Evolutionary conservation across 768 basidiomycete species (phyloP).

Genomic region (Cystofilobasidium ferigula): DNA sequence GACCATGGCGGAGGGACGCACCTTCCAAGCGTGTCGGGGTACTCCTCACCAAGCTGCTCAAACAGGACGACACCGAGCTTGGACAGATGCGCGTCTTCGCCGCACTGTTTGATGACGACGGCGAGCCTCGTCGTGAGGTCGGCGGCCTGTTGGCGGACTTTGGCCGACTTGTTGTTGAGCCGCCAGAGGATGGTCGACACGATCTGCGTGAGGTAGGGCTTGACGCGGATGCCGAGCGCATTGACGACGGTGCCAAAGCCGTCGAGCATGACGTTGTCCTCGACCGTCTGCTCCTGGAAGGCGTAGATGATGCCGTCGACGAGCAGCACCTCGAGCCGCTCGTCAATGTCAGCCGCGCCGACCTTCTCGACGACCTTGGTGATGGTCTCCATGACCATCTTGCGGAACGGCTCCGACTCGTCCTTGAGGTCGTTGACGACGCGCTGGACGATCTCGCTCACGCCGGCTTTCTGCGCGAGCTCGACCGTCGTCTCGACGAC

Average conservation of each 20-base stretch:
- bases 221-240: constrained; percentile 86
- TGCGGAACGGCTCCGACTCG: constrained; percentile 49
- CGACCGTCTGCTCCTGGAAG: constrained; percentile 98
- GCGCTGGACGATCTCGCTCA: constrained; percentile 85
- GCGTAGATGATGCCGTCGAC: constrained; percentile 98
- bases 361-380: constrained; percentile 87
- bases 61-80: constrained; percentile 94
- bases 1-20: constrained; percentile 25
- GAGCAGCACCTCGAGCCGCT: constrained; percentile 81
- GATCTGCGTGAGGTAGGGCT: constrained; percentile 96
- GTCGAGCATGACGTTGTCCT: constrained; percentile 98
- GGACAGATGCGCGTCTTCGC: constrained; percentile 87
- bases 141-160: constrained; percentile 98
- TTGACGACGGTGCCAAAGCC: constrained; percentile 97
- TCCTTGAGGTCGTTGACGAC: constrained; percentile 79
- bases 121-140: constrained; percentile 92
- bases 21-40: constrained; percentile 89
- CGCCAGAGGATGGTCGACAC: constrained; percentile 99
- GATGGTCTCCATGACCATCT: constrained; percentile 99
- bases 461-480: constrained; percentile 91
- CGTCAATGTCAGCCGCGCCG: constrained; percentile 95
- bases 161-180: constrained; percentile 97
- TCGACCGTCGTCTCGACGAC: constrained; percentile 98
- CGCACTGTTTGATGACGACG: constrained; percentile 96
- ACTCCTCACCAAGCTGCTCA: constrained; percentile 98